Conservation (phyloP, 345 rosid species). For the Pseudoturritis turrita region DNA sequence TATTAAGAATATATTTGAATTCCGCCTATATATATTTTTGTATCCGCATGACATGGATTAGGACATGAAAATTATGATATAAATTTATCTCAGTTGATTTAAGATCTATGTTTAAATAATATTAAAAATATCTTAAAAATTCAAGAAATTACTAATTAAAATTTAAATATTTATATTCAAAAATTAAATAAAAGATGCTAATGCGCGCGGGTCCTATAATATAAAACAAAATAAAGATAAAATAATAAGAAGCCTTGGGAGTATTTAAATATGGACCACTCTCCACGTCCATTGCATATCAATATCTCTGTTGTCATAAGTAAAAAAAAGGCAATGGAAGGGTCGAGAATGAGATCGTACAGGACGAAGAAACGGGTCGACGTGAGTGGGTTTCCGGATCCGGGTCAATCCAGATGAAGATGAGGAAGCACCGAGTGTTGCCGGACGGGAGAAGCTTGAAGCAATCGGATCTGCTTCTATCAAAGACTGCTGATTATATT, state of each 20-base stretch:
- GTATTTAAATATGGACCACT: constrained; percentile 10
- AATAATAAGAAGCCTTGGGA: neutral
- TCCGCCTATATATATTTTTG: too few species aligned
- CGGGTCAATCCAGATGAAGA: constrained; percentile 35
- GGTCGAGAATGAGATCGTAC: constrained; percentile 7
- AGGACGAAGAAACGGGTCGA: neutral
- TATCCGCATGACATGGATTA: too few species aligned
- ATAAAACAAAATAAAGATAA: neutral
- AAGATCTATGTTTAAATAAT: too few species aligned
- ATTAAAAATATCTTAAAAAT: too few species aligned
- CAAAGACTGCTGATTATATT: constrained; percentile 54
- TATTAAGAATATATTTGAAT: too few species aligned
- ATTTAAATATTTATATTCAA: too few species aligned
- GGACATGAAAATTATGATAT: too few species aligned
- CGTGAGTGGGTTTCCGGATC: neutral
- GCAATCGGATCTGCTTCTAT: constrained; percentile 43
- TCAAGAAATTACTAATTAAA: too few species aligned
- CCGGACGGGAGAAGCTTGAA: constrained; percentile 58
- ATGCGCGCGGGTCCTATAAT: too few species aligned
- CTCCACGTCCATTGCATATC: constrained; percentile 8
- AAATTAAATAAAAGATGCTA: too few species aligned
- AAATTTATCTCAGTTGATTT: too few species aligned
- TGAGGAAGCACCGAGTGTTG: constrained; percentile 52
- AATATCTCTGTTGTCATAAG: constrained; percentile 1
- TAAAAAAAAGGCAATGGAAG: neutral